Evolutionary conservation across 805 yeast genomes (phyloP).

Genomic region (Brettanomyces naardenensis): DNA sequence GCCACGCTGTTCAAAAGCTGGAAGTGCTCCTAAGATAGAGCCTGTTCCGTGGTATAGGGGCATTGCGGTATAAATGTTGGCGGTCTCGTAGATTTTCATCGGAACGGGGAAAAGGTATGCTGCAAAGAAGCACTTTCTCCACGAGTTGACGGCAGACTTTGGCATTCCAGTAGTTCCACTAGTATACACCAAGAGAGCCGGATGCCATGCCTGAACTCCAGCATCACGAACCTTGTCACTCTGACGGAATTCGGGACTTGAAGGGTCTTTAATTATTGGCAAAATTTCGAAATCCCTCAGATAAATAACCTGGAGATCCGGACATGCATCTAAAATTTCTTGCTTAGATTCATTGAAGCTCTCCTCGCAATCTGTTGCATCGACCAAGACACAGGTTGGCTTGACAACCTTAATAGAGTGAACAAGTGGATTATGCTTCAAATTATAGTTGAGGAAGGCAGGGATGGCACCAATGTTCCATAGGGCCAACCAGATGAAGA

Average conservation of each 20-base stretch:
- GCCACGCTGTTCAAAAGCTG: slow-evolving; percentile 52
- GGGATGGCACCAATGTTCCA: slow-evolving; percentile 93
- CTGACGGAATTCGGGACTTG: slow-evolving; percentile 45
- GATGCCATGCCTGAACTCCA: slow-evolving; percentile 46
- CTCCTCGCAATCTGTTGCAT: slow-evolving; percentile 53
- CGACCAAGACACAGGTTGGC: slow-evolving; percentile 60
- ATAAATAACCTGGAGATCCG: slow-evolving; percentile 16
- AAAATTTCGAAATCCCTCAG: slow-evolving; percentile 15
- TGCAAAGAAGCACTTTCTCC: slow-evolving; percentile 79
- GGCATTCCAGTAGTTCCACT: slow-evolving; percentile 96
- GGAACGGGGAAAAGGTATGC: slow-evolving; percentile 62
- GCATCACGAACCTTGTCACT: slow-evolving; percentile 51
- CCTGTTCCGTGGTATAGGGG: slow-evolving; percentile 95
- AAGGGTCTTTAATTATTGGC: slow-evolving; percentile 9
- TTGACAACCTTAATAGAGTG: slow-evolving; percentile 75
- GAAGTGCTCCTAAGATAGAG: slow-evolving; percentile 75
- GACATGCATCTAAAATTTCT: slow-evolving; percentile 29
- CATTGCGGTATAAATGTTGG: slow-evolving; percentile 81
- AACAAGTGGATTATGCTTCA: slow-evolving; percentile 60
- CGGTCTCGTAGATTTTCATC: slow-evolving; percentile 44
- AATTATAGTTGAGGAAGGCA: slow-evolving; percentile 78
- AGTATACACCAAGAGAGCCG: slow-evolving; percentile 74
- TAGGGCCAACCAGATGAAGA: slow-evolving; percentile 73
- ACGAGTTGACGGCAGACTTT: slow-evolving; percentile 86
- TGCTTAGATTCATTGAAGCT: slow-evolving; percentile 33